Conservation (phyloP, 352 stramenopile genomes). For the Phytophthora rubi region DNA sequence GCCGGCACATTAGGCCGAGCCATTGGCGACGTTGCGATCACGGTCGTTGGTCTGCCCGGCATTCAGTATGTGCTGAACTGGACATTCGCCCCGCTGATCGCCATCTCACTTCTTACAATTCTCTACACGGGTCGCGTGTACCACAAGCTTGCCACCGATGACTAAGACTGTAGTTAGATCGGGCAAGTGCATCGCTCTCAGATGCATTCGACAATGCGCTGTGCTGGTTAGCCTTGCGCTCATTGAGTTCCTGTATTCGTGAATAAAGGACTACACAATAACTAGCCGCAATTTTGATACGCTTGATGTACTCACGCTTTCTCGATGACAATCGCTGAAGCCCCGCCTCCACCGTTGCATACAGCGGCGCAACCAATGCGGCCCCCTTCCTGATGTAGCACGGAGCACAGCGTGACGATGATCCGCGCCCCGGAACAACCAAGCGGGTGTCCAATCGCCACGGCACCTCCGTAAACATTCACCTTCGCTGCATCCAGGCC, state of each 20-base stretch:
- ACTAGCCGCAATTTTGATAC: background rate
- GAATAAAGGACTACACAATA: slow-evolving; percentile 18
- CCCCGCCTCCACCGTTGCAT: slow-evolving; percentile 97
- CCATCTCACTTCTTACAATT: slow-evolving; percentile 60
- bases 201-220: slow-evolving; percentile 5
- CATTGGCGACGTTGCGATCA: slow-evolving; percentile 88
- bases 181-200: slow-evolving; percentile 7
- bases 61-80: slow-evolving; percentile 88
- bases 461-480: slow-evolving; percentile 94
- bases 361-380: slow-evolving; percentile 93
- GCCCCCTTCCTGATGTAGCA: slow-evolving; percentile 92
- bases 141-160: slow-evolving; percentile 63
- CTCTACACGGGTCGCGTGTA: slow-evolving; percentile 80
- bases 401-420: slow-evolving; percentile 91
- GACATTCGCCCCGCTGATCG: slow-evolving; percentile 76
- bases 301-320: slow-evolving; percentile 23
- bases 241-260: slow-evolving; percentile 23
- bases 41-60: slow-evolving; percentile 76
- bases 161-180: slow-evolving; percentile 35
- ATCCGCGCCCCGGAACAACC: slow-evolving; percentile 88
- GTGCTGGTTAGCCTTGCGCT: slow-evolving; percentile 8
- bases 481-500: slow-evolving; percentile 87
- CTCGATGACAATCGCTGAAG: slow-evolving; percentile 95
- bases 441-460: slow-evolving; percentile 70
- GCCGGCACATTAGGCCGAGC: slow-evolving; percentile 91